These are phyloP conservation scores for Naganishia randhawae DNA, from an alignment of 768 basidiomycete species.

Conservation along the genomic window DNA sequence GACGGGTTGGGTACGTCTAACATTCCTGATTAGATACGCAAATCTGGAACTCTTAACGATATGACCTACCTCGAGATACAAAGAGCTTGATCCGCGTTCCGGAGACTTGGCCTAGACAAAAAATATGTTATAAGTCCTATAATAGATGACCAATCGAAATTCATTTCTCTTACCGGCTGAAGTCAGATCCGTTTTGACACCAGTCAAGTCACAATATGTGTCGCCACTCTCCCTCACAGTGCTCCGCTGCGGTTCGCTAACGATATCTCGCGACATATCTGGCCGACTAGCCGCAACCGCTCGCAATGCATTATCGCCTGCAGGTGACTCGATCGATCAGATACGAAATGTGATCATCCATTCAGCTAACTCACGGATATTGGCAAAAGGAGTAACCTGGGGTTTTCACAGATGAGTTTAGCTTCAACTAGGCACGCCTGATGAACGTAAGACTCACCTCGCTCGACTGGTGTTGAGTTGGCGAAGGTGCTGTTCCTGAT, in stretches of 20 bases:
- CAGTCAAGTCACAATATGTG: constrained; percentile 47
- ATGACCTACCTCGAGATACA: constrained; percentile 35
- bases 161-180: constrained; percentile 19
- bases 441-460: neutral
- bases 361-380: constrained; percentile 36
- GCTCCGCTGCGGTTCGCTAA: constrained; percentile 43
- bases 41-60: neutral
- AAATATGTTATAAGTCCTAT: neutral
- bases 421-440: neutral
- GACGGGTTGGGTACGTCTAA: constrained; percentile 60
- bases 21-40: constrained; percentile 13
- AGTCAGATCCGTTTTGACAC: constrained; percentile 40
- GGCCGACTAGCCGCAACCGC: constrained; percentile 49
- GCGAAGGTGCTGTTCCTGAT: neutral
- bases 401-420: neutral
- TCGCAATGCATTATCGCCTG: constrained; percentile 42
- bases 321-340: neutral
- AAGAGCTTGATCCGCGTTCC: constrained; percentile 34
- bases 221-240: constrained; percentile 51
- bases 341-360: neutral
- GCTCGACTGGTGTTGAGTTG: neutral
- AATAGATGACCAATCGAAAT: neutral
- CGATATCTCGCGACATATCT: constrained; percentile 46
- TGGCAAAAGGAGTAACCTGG: constrained; percentile 28
- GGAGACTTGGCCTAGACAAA: constrained; percentile 18